Percentiles rank a stretch among this genome's conserved stretches.
Evolutionary conservation across 176 grass and related monocot species (phyloP).

Genomic region (Oryza brachyantha): DNA sequence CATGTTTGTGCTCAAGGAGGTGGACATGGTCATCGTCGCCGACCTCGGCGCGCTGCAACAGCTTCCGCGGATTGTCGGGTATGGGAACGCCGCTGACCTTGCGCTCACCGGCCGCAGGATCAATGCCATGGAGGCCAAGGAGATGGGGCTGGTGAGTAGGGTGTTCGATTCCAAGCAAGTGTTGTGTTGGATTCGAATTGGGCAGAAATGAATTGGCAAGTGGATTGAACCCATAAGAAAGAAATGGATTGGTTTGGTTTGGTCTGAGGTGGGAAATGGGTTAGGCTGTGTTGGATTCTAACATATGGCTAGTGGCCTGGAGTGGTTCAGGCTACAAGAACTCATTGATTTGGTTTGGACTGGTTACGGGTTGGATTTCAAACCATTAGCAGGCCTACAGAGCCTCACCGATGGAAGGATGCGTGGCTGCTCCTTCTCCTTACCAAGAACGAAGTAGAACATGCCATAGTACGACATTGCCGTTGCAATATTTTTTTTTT

Average conservation of each 20-base stretch:
- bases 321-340: too few relatives aligned
- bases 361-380: too few relatives aligned
- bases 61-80: conserved; percentile 59
- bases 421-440: not conserved
- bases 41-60: conserved; percentile 76
- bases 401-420: not conserved
- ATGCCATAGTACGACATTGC: not conserved
- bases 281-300: too few relatives aligned
- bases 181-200: too few relatives aligned
- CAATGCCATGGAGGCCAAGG: conserved; percentile 68
- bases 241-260: too few relatives aligned
- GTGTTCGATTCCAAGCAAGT: conserved; percentile 65
- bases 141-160: conserved; percentile 66
- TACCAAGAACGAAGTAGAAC: not conserved
- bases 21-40: conserved; percentile 81
- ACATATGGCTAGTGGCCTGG: too few relatives aligned
- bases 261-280: too few relatives aligned
- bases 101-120: conserved; percentile 66
- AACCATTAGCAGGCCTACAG: too few relatives aligned
- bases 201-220: too few relatives aligned
- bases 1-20: conserved; percentile 82
- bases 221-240: too few relatives aligned
- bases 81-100: conserved; percentile 65
- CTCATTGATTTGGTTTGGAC: too few relatives aligned
- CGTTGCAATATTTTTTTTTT: too few relatives aligned